phyloP scores from a whole-genome alignment of 805 yeast species.

The Starmerella bombicola region DNA sequence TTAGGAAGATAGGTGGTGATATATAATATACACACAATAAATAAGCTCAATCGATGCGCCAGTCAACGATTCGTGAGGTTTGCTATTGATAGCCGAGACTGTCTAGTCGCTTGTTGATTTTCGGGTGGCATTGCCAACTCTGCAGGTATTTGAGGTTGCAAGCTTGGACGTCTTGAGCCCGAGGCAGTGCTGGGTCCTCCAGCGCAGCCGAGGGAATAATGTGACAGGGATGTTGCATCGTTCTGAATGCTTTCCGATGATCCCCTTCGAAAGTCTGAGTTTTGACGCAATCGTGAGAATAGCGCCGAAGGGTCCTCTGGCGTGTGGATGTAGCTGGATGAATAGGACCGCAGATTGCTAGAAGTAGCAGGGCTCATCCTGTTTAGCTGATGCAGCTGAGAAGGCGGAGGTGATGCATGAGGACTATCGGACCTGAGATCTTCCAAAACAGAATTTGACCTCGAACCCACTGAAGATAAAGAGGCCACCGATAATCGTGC shows the following conservation, averaged over 20 bases:
- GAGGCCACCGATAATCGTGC: slow-evolving; percentile 11
- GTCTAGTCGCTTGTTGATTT: slow-evolving; percentile 1
- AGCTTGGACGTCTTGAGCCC: slow-evolving; percentile 11
- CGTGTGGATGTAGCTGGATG: neutral
- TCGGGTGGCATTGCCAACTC: slow-evolving; percentile 6
- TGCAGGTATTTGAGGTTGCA: slow-evolving; percentile 6
- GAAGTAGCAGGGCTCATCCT: neutral
- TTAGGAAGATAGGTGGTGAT: no score
- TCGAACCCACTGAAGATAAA: slow-evolving; percentile 8
- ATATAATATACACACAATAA: no score
- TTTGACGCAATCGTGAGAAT: slow-evolving; percentile 9
- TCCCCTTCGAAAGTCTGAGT: slow-evolving; percentile 10
- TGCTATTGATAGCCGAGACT: slow-evolving; percentile 15
- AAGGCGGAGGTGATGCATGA: slow-evolving; percentile 8
- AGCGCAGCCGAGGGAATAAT: slow-evolving; percentile 14
- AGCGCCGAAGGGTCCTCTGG: slow-evolving; percentile 11
- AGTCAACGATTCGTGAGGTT: slow-evolving; percentile 9
- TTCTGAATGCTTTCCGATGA: slow-evolving; percentile 7
- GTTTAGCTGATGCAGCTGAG: neutral
- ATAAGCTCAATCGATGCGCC: no score
- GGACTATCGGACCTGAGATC: slow-evolving; percentile 8
- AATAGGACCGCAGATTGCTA: no score
- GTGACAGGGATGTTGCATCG: slow-evolving; percentile 18
- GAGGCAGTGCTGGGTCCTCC: slow-evolving; percentile 6
- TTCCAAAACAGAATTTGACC: slow-evolving; percentile 12